A percentile compares a stretch with the other conserved stretches of the same genome.
These are phyloP conservation scores for Kodamaea neixiangensis DNA, from an alignment of 805 yeast genomes.

Conservation along the genomic window DNA sequence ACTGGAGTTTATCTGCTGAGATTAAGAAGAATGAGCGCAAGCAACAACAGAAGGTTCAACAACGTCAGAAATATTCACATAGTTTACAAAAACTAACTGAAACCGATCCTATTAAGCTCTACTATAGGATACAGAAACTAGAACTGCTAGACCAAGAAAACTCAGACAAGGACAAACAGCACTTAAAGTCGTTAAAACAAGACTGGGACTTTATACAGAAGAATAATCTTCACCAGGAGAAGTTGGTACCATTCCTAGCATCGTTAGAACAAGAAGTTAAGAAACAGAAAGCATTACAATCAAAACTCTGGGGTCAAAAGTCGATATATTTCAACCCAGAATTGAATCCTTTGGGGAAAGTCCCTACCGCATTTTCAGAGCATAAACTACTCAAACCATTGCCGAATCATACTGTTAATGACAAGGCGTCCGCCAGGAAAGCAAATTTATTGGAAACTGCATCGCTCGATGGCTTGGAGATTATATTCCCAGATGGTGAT, in stretches of 20 bases:
- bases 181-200: conserved; percentile 28
- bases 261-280: conserved; percentile 19
- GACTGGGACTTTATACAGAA: conserved; percentile 44
- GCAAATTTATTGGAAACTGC: conserved; percentile 16
- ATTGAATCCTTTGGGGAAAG: conserved; percentile 60
- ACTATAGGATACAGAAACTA: conserved; percentile 33
- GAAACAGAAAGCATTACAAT: conserved; percentile 17
- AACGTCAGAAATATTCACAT: conserved; percentile 36
- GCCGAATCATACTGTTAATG: conserved; percentile 5
- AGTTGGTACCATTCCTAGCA: conserved; percentile 25
- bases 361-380: conserved; percentile 35
- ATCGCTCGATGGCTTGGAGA: conserved; percentile 19
- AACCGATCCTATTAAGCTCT: conserved; percentile 37
- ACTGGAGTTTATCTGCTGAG: conserved; percentile 40
- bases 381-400: conserved; percentile 36
- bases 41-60: conserved; percentile 37
- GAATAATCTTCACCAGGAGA: conserved; percentile 35
- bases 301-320: conserved; percentile 42
- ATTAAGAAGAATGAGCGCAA: conserved; percentile 37
- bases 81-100: conserved; percentile 25
- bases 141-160: conserved; percentile 18
- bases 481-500: conserved; percentile 40
- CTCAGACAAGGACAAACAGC: conserved; percentile 17
- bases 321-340: conserved; percentile 68
- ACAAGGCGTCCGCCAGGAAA: not conserved